Evolutionary conservation across 1,284 basidiomycete genomes (phyloP).

Genomic region (Ceratorhiza oryzae-sativae): DNA sequence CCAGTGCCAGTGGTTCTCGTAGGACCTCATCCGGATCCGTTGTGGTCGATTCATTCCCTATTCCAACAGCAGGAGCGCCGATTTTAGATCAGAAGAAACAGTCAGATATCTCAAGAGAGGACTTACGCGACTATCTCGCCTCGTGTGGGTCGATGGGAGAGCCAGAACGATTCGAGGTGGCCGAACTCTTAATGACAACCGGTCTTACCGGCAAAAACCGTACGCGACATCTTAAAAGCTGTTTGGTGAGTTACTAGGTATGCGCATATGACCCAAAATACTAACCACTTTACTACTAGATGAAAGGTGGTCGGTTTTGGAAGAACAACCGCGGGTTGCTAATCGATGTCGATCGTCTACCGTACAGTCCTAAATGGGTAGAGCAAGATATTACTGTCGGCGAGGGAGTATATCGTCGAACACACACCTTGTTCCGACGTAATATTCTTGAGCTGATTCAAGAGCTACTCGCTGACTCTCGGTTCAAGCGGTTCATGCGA

Average conservation of each 20-base stretch:
- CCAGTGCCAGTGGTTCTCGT: background rate
- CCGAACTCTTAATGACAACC: constrained; percentile 33
- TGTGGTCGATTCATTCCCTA: constrained; percentile 4
- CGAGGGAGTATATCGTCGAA: constrained; percentile 1
- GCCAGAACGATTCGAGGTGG: background rate
- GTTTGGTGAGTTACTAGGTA: background rate
- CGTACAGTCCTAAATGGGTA: constrained; percentile 3
- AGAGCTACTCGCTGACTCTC: constrained; percentile 44
- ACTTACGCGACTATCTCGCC: constrained; percentile 9
- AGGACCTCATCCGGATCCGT: background rate
- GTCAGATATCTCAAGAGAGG: background rate
- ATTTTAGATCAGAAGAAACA: background rate
- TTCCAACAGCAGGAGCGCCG: constrained; percentile 5
- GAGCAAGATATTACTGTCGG: background rate
- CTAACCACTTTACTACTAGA: background rate
- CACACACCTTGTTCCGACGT: background rate
- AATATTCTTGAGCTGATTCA: constrained; percentile 41
- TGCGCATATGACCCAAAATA: background rate
- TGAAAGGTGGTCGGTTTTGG: background rate
- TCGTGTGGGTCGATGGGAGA: constrained; percentile 16
- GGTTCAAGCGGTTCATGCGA: constrained; percentile 16
- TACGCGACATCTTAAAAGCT: background rate
- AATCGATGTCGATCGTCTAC: background rate
- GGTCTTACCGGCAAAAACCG: background rate
- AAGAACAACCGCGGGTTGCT: background rate